Conservation (phyloP, 2,329 filamentous ascomycete species). For the Ceratocystis cacaofunesta region DNA sequence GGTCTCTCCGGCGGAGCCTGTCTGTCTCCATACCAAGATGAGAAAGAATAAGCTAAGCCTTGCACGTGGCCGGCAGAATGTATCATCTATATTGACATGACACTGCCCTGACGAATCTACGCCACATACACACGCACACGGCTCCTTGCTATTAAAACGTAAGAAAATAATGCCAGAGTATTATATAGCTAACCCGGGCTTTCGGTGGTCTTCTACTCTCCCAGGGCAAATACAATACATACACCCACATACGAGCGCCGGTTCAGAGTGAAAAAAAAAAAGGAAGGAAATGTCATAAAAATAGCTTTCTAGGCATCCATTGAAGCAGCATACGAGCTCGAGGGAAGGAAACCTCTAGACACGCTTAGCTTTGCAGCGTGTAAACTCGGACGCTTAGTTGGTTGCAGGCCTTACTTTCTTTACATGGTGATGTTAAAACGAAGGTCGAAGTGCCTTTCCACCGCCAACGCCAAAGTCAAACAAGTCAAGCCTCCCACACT, state of each 20-base stretch:
- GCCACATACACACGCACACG: not conserved
- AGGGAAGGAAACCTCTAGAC: no score
- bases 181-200: not conserved
- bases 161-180: not conserved
- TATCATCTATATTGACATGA: not conserved
- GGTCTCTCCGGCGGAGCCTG: not conserved
- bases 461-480: no score
- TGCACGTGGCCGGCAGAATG: not conserved
- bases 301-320: no score
- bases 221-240: conserved; percentile 1
- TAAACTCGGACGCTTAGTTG: no score
- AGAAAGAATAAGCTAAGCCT: not conserved
- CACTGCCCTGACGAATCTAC: not conserved
- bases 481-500: no score
- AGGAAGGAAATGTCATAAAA: not conserved
- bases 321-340: no score
- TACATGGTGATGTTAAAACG: no score
- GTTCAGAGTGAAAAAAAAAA: not conserved
- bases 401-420: no score
- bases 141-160: not conserved
- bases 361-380: no score
- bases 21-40: not conserved
- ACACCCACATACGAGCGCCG: not conserved
- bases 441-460: no score
- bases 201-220: not conserved